phyloP scores from a whole-genome alignment of 176 grass and related monocot genomes.

The Puya raimondii region DNA sequence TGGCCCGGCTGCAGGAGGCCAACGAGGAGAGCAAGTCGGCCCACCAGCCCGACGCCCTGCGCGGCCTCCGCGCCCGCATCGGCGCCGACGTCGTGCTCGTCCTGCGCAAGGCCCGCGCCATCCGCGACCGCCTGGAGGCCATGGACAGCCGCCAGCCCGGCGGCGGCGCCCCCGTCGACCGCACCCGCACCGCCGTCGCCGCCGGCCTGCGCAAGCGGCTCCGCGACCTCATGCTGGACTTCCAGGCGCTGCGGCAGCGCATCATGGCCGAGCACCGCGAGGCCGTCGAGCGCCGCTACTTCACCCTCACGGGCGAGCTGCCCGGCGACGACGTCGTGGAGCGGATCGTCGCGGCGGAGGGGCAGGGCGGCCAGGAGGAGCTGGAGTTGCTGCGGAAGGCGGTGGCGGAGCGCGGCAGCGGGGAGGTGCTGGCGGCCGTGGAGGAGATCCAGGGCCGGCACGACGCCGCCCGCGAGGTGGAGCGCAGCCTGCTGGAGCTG shows the following conservation, averaged over 20 bases:
- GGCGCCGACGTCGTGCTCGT: conserved; percentile 68
- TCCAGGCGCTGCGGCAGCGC: conserved; percentile 84
- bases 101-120: conserved; percentile 44
- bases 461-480: conserved; percentile 63
- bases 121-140: conserved; percentile 60
- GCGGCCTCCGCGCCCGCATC: conserved; percentile 58
- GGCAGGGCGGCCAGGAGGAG: conserved; percentile 38
- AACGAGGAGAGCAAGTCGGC: conserved; percentile 89
- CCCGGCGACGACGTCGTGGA: conserved; percentile 87
- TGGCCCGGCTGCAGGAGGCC: conserved; percentile 54
- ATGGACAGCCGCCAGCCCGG: conserved; percentile 75
- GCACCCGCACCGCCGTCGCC: conserved; percentile 77
- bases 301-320: conserved; percentile 76
- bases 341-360: conserved; percentile 72
- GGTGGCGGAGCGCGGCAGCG: conserved; percentile 63
- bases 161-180: conserved; percentile 78
- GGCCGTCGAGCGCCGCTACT: conserved; percentile 80
- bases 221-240: conserved; percentile 92
- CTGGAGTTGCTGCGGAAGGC: conserved; percentile 60
- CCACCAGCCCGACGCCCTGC: conserved; percentile 66
- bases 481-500: conserved; percentile 76
- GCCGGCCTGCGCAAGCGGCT: conserved; percentile 77
- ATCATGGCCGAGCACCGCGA: conserved; percentile 94
- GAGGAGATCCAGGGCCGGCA: conserved; percentile 82
- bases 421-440: conserved; percentile 60